phyloP scores from a whole-genome alignment of 2,329 filamentous ascomycete genomes.

The Aureobasidium sp. region DNA sequence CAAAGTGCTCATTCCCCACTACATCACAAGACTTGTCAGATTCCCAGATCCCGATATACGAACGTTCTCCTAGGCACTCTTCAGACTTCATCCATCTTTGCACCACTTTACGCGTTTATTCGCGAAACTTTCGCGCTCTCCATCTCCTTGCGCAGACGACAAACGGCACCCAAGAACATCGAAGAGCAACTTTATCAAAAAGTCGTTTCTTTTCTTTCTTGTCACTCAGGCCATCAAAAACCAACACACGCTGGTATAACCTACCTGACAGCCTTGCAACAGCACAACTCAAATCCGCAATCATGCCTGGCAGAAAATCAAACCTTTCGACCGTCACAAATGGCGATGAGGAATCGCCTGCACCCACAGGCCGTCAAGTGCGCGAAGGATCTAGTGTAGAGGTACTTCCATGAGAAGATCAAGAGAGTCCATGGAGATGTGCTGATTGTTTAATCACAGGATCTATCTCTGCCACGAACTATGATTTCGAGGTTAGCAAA shows the following conservation, averaged over 20 bases:
- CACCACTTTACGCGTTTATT: background rate
- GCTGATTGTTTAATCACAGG: constrained; percentile 39
- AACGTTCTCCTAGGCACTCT: background rate
- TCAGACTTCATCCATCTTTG: too few species aligned
- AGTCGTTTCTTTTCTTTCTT: too few species aligned
- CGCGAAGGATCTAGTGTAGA: constrained; percentile 32
- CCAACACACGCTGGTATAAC: too few species aligned
- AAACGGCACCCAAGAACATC: background rate
- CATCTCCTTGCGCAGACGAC: background rate
- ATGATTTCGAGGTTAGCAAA: constrained; percentile 75
- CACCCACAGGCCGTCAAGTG: constrained; percentile 15
- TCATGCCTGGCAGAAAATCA: constrained; percentile 41
- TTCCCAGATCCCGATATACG: background rate
- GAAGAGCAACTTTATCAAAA: background rate
- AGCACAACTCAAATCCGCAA: background rate
- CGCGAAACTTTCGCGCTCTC: constrained; percentile 11
- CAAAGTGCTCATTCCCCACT: background rate
- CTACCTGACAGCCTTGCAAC: too few species aligned
- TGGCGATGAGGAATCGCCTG: constrained; percentile 28
- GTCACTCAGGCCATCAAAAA: too few species aligned
- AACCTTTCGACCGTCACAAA: constrained; percentile 33
- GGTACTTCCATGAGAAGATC: too few species aligned
- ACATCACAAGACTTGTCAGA: background rate
- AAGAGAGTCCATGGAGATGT: too few species aligned
- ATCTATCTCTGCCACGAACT: constrained; percentile 69